Evolutionary conservation across 306 rosid species (phyloP), one percentile per base, ranked within the genome.

Genomic region (Prunus kanzakura): DNA sequence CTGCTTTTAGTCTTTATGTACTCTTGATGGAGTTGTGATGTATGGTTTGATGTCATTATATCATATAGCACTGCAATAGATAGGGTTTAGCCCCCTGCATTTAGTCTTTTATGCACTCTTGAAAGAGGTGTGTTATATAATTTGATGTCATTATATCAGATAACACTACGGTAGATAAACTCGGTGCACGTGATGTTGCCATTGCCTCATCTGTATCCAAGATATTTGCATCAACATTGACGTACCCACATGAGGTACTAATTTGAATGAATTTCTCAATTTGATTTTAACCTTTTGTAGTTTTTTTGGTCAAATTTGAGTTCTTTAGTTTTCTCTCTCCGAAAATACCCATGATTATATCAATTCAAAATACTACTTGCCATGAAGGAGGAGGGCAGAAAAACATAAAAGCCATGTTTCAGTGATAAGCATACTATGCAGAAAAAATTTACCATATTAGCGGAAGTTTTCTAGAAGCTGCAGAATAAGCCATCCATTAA

Each of bases 161-260:
- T 74, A 85, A 90, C 64, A 60, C 89, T 18, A 81, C 96, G 46
- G 69, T 78, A 68, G 93, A 90, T 83, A 92, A 90, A 73, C 91
- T 90, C 61, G 78, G 86, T 35, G 96, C 97, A 38, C 86, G 89
- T 9, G 92, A 92, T 78, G 97, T 92, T 74, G 97, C 97, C 50
- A 86, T 90, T 77, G 96, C 97, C 64, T 92, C 96, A 32, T 92
- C 96, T 16, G 86, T 90, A 67, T 90, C 97, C 81, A 92, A 92
- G 85, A 90, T 90, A 75, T 90, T 92, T 87, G 97, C 97, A 27
- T 92, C 97, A 64, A 88, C 96, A 1, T 78, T 92, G 87, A 92
- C 97, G 55, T 92, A 92, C 86, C 97, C 97, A 71, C 97, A 92
- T 19, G 97, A 92, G 97, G 97, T 91, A 83, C 78, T 50, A 62